Evolutionary conservation across 371 early-diverging fungal genomes (phyloP), one percentile per base, ranked within the genome.

Genomic region (Chytridiales sp.): DNA sequence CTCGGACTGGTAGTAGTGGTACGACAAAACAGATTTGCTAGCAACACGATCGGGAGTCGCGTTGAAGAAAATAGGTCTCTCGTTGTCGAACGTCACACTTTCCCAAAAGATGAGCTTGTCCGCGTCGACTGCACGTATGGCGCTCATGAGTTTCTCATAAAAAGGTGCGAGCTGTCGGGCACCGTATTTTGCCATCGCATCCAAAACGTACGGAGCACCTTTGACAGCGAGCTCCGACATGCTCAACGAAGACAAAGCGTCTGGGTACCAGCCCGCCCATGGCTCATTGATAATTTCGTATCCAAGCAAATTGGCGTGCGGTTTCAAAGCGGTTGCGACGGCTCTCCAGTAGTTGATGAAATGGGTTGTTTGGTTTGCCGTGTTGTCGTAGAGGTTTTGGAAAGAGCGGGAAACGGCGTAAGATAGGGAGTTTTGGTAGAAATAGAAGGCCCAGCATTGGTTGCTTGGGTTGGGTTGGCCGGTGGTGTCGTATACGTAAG

Each of bases 231-330:
- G n/a, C n/a, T n/a, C n/a, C n/a, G n/a, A n/a, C n/a, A n/a, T n/a
- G n/a, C n/a, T n/a, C n/a, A n/a, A n/a, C n/a, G n/a, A n/a, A n/a
- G n/a, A n/a, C n/a, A n/a, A n/a, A n/a, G n/a, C n/a, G n/a, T n/a
- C n/a, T n/a, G n/a, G n/a, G n/a, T n/a, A n/a, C n/a, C n/a, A n/a
- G n/a, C 61, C 61, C 0, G 76, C 77, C 78, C 78, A 80, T 1
- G 80, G 80, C 47, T 78, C 84, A 47, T 84, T 84, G 56, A 84
- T 73, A 34, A 84, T 47, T 46, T 84, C 79, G 53, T 84, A 84
- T 0, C 84, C 84, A 49, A 81, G 67, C 17, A 84, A 67, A 55
- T 82, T 80, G 31, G 66, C 66, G 0, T 72, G 59, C 3, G 53
- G 56, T 1, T 50, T 60, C 53, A 78, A 81, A 30, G 72, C 70